These are phyloP conservation scores for Begonia loranthoides DNA, from an alignment of 306 rosid species.

Conservation along the genomic window DNA sequence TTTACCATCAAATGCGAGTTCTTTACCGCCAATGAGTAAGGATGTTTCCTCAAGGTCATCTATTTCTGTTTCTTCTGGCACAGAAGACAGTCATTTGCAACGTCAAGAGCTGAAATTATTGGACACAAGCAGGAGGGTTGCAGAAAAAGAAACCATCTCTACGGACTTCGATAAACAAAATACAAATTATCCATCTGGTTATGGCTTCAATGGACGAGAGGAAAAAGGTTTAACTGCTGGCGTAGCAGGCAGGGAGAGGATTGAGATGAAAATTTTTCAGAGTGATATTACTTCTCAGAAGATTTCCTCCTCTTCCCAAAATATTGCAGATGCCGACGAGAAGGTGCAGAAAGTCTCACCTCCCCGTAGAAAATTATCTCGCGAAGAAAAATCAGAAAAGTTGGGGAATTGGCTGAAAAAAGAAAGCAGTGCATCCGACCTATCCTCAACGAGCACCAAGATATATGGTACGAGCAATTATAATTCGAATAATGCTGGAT, in stretches of 20 bases:
- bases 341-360: slow-evolving; percentile 82
- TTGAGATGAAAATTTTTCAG: slow-evolving; percentile 42
- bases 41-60: slow-evolving; percentile 48
- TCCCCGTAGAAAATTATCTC: slow-evolving; percentile 57
- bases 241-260: slow-evolving; percentile 42
- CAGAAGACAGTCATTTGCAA: slow-evolving; percentile 44
- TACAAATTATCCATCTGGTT: slow-evolving; percentile 31
- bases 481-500: slow-evolving; percentile 26
- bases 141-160: slow-evolving; percentile 48
- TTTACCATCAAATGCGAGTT: slow-evolving; percentile 27
- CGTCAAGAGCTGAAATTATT: slow-evolving; percentile 48
- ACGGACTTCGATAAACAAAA: slow-evolving; percentile 51
- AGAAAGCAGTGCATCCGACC: slow-evolving; percentile 42
- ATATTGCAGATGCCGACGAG: slow-evolving; percentile 39
- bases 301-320: slow-evolving; percentile 38
- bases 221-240: slow-evolving; percentile 40
- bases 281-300: slow-evolving; percentile 44
- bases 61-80: slow-evolving; percentile 29
- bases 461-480: slow-evolving; percentile 31
- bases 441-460: slow-evolving; percentile 43
- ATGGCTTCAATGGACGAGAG: slow-evolving; percentile 31
- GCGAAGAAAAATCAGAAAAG: slow-evolving; percentile 74
- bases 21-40: slow-evolving; percentile 31
- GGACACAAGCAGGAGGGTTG: slow-evolving; percentile 40
- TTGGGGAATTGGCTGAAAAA: slow-evolving; percentile 40